Percentiles rank a stretch among this genome's conserved stretches.
Evolutionary conservation across 163 green algal species (phyloP).

Genomic region (Scenedesmus sp.): DNA sequence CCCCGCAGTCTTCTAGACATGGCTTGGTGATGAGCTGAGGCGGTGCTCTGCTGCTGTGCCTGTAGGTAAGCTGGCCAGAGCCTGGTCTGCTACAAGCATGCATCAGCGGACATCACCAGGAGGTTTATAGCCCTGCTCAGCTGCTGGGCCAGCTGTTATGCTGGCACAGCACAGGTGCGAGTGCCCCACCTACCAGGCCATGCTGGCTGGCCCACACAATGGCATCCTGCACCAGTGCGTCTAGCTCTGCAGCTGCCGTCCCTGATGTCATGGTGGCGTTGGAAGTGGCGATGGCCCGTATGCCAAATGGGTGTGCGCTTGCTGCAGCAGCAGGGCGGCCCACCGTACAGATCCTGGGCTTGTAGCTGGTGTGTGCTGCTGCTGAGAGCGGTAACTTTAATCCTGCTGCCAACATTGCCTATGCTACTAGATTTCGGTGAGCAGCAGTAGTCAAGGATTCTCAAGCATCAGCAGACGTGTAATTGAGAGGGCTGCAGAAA

Average conservation of each 20-base stretch:
- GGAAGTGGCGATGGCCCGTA: not conserved
- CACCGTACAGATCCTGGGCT: not conserved
- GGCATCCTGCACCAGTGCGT: slow-evolving; percentile 79
- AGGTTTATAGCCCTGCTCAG: no score
- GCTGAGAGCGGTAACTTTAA: not conserved
- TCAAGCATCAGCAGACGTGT: not conserved
- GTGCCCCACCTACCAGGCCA: slow-evolving; percentile 76
- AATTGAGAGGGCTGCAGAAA: not conserved
- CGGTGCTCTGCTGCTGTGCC: no score
- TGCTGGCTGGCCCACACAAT: slow-evolving; percentile 88
- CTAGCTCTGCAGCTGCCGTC: slow-evolving; percentile 3
- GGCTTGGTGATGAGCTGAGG: no score
- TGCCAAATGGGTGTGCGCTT: not conserved
- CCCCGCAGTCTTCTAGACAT: no score
- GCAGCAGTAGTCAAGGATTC: not conserved
- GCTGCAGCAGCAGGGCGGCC: not conserved
- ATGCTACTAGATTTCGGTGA: not conserved
- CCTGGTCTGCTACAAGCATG: no score
- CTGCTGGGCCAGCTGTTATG: not conserved
- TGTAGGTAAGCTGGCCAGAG: no score
- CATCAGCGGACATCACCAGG: no score
- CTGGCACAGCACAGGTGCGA: not conserved
- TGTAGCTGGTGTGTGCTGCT: not conserved
- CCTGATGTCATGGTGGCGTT: not conserved
- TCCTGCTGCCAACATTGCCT: not conserved